Evolutionary conservation across 345 rosid species (phyloP), one percentile per base, ranked within the genome.

Genomic region (Draba incana): DNA sequence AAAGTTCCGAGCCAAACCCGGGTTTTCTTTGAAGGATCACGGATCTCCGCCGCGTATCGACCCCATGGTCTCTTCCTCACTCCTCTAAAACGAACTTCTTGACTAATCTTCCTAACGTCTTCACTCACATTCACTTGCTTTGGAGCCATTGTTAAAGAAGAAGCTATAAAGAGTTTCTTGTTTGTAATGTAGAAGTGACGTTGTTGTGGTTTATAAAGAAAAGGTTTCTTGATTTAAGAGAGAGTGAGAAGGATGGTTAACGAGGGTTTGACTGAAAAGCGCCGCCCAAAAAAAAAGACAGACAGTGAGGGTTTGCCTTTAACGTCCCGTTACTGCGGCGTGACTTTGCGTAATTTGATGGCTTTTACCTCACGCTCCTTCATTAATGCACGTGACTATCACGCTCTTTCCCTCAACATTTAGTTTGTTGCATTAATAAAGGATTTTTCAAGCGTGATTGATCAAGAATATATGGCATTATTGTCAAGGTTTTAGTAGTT

Each of bases 1-100:
- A 85, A 89, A 1, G 96, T 86, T 3, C 88, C 96, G 0, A 85
- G 78, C 96, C 91, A 89, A 58, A 89, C 89, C 0, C 92, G 89
- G 11, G 70, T 79, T 70, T 84, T 89, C 81, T 84, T 82, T 0
- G 80, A 62, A 8, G 92, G 96, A 68, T 89, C 96, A 28, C 96
- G 77, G 51, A 89, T 86, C 71, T 89, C 92, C 8, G 92, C 96
- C 1, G 96, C 92, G 63, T 86, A 86, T 27, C 90, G 75, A 3
- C 96, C 90, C 92, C 92, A 89, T 0, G 92, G 92, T 31, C 88
- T 70, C 79, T 82, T 86, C 64, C 92, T 72, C 6, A 85, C 92
- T 1, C 92, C 91, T 69, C 92, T 81, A 14, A 71, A 83, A 13
- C 76, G 90, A 14, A 68, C 55, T 6, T 33, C 37, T 33, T 28